Evolutionary conservation across 129 eudicot species (phyloP), one percentile per base, ranked within the genome.

Genomic region (Heracleum sosnowskyi): DNA sequence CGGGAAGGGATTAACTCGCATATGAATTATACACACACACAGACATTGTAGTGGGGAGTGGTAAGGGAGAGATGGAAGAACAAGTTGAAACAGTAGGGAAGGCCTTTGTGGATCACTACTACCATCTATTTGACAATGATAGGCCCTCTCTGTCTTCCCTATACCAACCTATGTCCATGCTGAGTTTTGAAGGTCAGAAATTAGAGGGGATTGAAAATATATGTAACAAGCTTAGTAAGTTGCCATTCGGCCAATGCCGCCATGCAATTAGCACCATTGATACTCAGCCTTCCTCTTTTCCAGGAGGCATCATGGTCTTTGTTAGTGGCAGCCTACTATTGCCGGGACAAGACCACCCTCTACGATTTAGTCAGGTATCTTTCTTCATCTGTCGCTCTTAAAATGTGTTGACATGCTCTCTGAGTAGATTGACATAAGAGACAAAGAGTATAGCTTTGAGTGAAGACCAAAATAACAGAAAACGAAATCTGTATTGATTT

Each of bases 31-130:
- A 72, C 51, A 55, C 28, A 75, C 12, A 40, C 24, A 74, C 35
- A 53, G 9, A 37, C 22, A 24, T 24, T 57, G 29, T 22, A 68
- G 45, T 35, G 35, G n/a, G 78, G 74, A 33, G 69, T 51, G 37
- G 35, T 40, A 55, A 74, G 49, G 45, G 68, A 41, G 47, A 76
- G 45, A 88, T 93, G 96, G 98, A 90, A 80, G 91, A 92, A 70
- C 88, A 88, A 71, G 78, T 86, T 11, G 96, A 92, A 77, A 63
- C 78, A 63, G 93, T 92, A 68, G 98, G 94, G 70, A 87, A 87
- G 84, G 94, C 98, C 82, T 93, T 93, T 86, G 98, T 93, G 81
- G 90, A 89, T 74, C 98, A 93, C 73, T 93, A 90, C 78, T 93
- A 93, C 86, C 76, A 89, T 62, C 82, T 89, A 24, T 93, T 93